These are phyloP conservation scores for Aspergillus intermedius DNA, from an alignment of 2,329 filamentous ascomycete species.

Conservation along the genomic window DNA sequence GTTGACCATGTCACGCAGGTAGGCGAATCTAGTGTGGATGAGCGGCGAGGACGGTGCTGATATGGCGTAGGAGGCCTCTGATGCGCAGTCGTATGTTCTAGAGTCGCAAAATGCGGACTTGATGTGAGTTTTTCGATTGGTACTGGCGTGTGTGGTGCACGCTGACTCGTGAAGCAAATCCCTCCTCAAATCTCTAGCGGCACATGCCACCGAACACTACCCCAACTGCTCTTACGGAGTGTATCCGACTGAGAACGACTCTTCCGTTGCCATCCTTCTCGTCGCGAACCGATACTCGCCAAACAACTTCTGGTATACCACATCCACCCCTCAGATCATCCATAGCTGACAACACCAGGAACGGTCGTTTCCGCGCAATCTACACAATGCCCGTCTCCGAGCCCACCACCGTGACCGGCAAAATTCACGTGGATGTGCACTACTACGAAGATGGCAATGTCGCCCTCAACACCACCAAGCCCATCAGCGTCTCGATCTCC, in stretches of 20 bases:
- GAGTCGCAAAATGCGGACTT: conserved; percentile 72
- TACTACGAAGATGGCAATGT: conserved; percentile 99
- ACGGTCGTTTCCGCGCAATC: conserved; percentile 88
- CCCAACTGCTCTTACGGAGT: conserved; percentile 73
- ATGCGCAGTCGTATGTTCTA: conserved; percentile 68
- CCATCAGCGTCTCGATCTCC: conserved; percentile 56
- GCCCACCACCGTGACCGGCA: conserved; percentile 60
- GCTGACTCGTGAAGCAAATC: conserved; percentile 59
- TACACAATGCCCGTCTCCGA: conserved; percentile 68
- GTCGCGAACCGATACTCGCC: conserved; percentile 97
- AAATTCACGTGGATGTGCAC: conserved; percentile 89
- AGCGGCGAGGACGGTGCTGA: conserved; percentile 4
- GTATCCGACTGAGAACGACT: conserved; percentile 71
- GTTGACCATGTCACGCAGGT: conserved; percentile 81
- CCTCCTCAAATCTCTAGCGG: conserved; percentile 66
- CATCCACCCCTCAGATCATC: too few species aligned
- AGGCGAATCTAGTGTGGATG: conserved; percentile 11
- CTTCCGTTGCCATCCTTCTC: conserved; percentile 70
- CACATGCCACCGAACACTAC: conserved; percentile 84
- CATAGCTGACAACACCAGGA: conserved; percentile 44
- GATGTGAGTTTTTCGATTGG: conserved; percentile 53
- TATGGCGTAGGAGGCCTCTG: conserved; percentile 64
- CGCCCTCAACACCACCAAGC: conserved; percentile 81
- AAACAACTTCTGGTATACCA: conserved; percentile 68
- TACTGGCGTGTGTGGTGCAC: neutral